Conservation (phyloP, 23 red algal species). For the Agarophyton chilense region DNA sequence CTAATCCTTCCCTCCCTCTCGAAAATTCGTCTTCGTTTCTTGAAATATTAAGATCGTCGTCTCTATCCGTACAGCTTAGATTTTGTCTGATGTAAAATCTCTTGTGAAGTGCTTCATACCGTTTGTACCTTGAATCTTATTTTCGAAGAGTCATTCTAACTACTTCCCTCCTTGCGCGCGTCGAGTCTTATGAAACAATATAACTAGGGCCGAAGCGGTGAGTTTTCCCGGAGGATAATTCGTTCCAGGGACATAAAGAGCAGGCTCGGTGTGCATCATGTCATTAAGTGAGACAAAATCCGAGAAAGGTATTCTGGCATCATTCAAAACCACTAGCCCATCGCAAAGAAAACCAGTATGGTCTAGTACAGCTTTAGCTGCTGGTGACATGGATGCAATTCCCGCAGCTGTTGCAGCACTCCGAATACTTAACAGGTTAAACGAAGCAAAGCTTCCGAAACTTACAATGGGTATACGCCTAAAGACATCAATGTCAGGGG, state of each 20-base stretch:
- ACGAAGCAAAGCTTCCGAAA: conserved; percentile 51
- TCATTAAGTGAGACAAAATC: conserved; percentile 45
- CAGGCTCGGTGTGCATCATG: conserved; percentile 71
- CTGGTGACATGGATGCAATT: conserved; percentile 63
- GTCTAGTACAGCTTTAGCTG: conserved; percentile 35
- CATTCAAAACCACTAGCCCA: conserved; percentile 37
- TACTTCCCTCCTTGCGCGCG: neutral
- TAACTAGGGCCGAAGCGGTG: conserved; percentile 22
- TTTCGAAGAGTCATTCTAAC: neutral
- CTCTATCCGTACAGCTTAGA: too few relatives aligned
- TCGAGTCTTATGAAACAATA: conserved; percentile 30
- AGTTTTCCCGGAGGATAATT: conserved; percentile 60
- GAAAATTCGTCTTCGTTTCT: too few relatives aligned
- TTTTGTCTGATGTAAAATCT: too few relatives aligned
- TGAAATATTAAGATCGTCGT: too few relatives aligned
- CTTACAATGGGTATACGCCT: conserved; percentile 31
- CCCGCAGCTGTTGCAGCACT: conserved; percentile 54
- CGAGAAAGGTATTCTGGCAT: conserved; percentile 50
- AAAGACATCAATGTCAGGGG: neutral
- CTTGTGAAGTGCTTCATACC: too few relatives aligned
- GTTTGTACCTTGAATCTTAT: neutral
- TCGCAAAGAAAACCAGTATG: conserved; percentile 56
- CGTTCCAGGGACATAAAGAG: conserved; percentile 47
- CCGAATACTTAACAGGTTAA: conserved; percentile 42
- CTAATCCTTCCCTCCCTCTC: too few relatives aligned